Percentiles rank a stretch among this genome's conserved stretches.
Conservation (phyloP, 495 filamentous ascomycete genomes). For the Saxophila tyrrhenica region DNA sequence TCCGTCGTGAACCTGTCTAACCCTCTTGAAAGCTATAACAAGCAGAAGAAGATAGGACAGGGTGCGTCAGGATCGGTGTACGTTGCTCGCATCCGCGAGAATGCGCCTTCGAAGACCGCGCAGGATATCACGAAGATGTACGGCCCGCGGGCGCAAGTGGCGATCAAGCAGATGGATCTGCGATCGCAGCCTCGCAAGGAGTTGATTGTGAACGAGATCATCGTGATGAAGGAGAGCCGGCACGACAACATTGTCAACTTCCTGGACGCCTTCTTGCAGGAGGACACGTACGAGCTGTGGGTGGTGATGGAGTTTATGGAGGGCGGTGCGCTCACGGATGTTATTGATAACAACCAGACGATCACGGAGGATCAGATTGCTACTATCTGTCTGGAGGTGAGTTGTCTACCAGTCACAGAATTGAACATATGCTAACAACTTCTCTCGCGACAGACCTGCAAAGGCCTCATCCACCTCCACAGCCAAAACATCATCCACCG, state of each 20-base stretch:
- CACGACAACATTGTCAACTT: conserved; percentile 99
- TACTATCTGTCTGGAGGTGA: conserved; percentile 90
- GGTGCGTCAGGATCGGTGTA: conserved; percentile 97
- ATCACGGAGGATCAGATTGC: conserved; percentile 96
- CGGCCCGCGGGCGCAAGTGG: conserved; percentile 65
- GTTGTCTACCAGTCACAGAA: too few species aligned
- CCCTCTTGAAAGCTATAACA: conserved; percentile 83
- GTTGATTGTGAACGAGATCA: conserved; percentile 97
- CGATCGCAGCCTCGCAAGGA: conserved; percentile 96
- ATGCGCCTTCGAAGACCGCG: conserved; percentile 53
- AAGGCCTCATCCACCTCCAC: conserved; percentile 86
- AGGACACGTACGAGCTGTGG: conserved; percentile 88
- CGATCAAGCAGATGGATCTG: conserved; percentile 99
- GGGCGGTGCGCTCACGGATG: conserved; percentile 91
- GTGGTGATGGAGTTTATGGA: conserved; percentile 99
- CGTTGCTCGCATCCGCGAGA: conserved; percentile 81
- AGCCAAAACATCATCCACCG: conserved; percentile 95
- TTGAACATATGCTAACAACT: background rate
- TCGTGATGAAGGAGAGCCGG: conserved; percentile 98
- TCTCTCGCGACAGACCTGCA: conserved; percentile 60
- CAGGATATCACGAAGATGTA: conserved; percentile 55
- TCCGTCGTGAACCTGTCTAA: conserved; percentile 89
- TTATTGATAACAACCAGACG: conserved; percentile 88
- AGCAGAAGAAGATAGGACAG: conserved; percentile 98
- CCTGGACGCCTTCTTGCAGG: conserved; percentile 89